Evolutionary conservation across 1,139 yeast species (phyloP), one percentile per base, ranked within the genome.

Genomic region (Nakaseomyces sp.): DNA sequence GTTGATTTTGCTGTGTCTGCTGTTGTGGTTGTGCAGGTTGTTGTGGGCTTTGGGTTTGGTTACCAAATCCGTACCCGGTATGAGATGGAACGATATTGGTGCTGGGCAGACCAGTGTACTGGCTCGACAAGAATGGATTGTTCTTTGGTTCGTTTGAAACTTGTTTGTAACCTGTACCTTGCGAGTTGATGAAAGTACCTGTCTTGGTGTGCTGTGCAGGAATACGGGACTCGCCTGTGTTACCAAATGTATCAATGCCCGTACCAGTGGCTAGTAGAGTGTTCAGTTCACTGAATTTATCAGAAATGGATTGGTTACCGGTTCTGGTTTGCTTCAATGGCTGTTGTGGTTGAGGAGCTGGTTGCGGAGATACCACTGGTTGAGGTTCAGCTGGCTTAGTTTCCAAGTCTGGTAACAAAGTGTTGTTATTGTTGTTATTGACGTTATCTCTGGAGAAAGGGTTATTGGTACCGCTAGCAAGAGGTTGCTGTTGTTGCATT

Each of bases 21-120:
- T 40, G 41, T 5, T 30, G 38, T 13, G 35, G 40, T 36, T 41
- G 45, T 13, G 31, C 16, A 19, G 58, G 65, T 44, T 63, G 65
- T 43, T 58, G 62, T 25, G 52, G 29, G n/a, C 13, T 36, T 30
- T 16, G 72, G 33, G 50, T 60, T 38, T 72, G 76, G 55, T 87
- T 86, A 28, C 96, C 96, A 65, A 87, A 87, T 2, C 96, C 96
- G 60, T 80, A 87, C 2, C 96, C 96, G 3, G 96, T 87, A 57
- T 83, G 81, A 1, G 82, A 72, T 5, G 84, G 81, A 41, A 74
- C 74, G 45, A 76, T 68, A n/a, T 65, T 66, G 49, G 77, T 67
- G 48, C 81, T 62, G 40, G 80, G 77, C 50, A 85, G 71, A 53
- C 94, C 93, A 4, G 89, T 79, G 58, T 76, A 79, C 53, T 86